Base-by-base conservation (phyloP, 352 stramenopile genomes). In the Aphanomyces stellatus region DNA sequence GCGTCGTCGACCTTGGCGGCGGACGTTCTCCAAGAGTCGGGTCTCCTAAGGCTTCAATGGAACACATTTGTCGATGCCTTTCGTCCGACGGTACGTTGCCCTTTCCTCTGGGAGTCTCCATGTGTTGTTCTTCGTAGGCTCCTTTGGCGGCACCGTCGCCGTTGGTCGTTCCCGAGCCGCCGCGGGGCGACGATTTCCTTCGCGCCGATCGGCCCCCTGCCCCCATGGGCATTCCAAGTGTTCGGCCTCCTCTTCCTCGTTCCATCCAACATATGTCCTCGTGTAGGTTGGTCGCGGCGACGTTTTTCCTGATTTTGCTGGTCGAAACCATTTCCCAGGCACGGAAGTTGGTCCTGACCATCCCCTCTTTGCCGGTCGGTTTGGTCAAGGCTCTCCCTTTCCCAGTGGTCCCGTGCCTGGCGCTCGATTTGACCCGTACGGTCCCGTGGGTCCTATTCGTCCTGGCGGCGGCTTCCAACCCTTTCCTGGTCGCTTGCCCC, bases 391-490 rank as follows among this genome's bases (percentile, higher is more conserved):
- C 25, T 78, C 90, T 69, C 78, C 84, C 22, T 80, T 71, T 2
- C 60, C 65, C 37, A 19, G n/a, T 19, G 86, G 84, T 31, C 79
- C 83, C 10, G 75, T 93, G 3, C 86, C 84, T 62, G 84, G 84
- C 0, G 79, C 86, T 41, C 84, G 86, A 1, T 95, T 95, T 46
- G 86, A 95, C 68, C 86, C 86, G n/a, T 95, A 81, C 46, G 86
- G 86, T 8, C 86, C 86, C 8, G 71, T 67, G 30, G 41, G 43
- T 0, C 56, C 56, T n/a, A n/a, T n/a, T 35, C 56, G 56, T 22
- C 60, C 77, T 0, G 77, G 77, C 5, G 77, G 88, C 33, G 81
- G 82, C 22, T 78, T 83, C 4, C 74, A 80, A 28, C 69, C 73
- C 17, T 71, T 74, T 22, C 75, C 73, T 6, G 56, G 56, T 33